Conservation (phyloP, 148 eudicot species). For the Arctostaphylos glauca region DNA sequence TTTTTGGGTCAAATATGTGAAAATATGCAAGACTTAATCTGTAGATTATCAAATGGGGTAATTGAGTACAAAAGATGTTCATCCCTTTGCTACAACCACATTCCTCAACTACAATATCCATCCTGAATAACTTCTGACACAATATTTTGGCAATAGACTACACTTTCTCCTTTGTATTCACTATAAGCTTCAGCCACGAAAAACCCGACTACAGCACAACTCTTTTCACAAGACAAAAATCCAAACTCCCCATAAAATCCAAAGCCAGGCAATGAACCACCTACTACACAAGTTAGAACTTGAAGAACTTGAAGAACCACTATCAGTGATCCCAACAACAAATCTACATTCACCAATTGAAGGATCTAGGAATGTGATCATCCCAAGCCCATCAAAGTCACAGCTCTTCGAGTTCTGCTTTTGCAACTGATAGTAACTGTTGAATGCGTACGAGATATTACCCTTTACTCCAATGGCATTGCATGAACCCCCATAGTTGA, state of each 20-base stretch:
- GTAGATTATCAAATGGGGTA: neutral
- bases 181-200: constrained; percentile 5
- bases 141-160: constrained; percentile 11
- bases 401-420: constrained; percentile 71
- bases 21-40: neutral
- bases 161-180: neutral
- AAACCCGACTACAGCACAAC: constrained; percentile 18
- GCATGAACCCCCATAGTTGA: constrained; percentile 76
- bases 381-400: constrained; percentile 80
- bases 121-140: neutral
- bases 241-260: constrained; percentile 27
- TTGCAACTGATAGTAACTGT: constrained; percentile 73
- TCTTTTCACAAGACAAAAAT: constrained; percentile 26
- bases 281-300: constrained; percentile 20
- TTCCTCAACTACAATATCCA: neutral
- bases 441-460: constrained; percentile 81
- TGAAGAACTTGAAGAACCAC: constrained; percentile 33
- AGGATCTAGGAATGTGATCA: constrained; percentile 76
- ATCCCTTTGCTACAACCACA: neutral
- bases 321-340: constrained; percentile 60
- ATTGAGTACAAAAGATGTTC: neutral
- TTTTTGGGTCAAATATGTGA: neutral
- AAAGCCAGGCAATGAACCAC: constrained; percentile 9
- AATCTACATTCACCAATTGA: constrained; percentile 74
- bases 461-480: constrained; percentile 68